These are phyloP conservation scores for Cunninghamia lanceolata DNA, from an alignment of 75 land plant genomes.

Conservation along the genomic window DNA sequence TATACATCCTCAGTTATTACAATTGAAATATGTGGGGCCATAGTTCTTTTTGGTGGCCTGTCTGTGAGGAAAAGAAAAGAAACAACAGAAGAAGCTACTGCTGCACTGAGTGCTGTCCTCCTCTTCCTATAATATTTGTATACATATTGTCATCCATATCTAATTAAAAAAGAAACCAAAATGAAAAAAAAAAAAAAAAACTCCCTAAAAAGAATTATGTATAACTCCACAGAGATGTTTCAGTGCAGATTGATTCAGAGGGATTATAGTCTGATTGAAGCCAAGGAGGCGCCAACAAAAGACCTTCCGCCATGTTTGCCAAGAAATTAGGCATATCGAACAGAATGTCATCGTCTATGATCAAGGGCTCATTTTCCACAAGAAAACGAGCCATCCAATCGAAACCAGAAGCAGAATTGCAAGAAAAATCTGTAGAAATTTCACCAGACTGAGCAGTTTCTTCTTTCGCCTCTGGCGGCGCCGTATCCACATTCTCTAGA, in stretches of 20 bases:
- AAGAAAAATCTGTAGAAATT: too few species aligned
- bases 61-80: too few species aligned
- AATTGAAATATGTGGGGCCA: not conserved
- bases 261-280: not conserved
- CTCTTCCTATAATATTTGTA: not conserved
- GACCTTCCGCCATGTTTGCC: not conserved
- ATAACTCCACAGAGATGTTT: constrained; percentile 6
- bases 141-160: not conserved
- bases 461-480: not conserved
- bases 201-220: not conserved
- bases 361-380: not conserved
- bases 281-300: not conserved
- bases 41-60: not conserved
- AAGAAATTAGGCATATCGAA: constrained; percentile 6
- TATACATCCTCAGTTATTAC: not conserved
- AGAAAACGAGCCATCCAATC: not conserved
- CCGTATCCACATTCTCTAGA: not conserved
- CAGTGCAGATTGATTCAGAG: not conserved
- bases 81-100: too few species aligned
- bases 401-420: not conserved
- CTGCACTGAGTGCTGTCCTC: not conserved
- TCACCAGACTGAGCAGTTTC: not conserved
- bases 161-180: too few species aligned
- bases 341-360: not conserved
- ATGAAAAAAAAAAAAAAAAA: too few species aligned